Conservation (phyloP, 495 filamentous ascomycete species). For the Cercophora scortea region DNA sequence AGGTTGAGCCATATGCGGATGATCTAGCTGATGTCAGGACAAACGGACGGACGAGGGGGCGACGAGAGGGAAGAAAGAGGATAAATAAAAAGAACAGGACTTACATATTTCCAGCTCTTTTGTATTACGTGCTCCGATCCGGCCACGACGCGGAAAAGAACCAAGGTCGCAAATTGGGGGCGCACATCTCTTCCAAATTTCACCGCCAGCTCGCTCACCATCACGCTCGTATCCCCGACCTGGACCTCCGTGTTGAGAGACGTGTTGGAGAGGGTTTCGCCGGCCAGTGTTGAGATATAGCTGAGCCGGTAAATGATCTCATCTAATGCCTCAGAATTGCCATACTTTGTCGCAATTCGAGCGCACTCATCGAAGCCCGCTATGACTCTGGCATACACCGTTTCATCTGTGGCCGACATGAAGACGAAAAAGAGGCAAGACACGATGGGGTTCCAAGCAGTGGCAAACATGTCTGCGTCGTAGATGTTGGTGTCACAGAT, state of each 20-base stretch:
- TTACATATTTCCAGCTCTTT: constrained; percentile 77
- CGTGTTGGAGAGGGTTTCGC: constrained; percentile 68
- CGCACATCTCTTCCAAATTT: constrained; percentile 92
- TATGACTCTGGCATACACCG: constrained; percentile 88
- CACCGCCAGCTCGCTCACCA: constrained; percentile 98
- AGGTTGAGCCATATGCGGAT: constrained; percentile 90
- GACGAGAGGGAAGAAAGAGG: not conserved
- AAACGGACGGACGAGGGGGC: not conserved
- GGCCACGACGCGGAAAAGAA: constrained; percentile 82
- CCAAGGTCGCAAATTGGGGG: constrained; percentile 86
- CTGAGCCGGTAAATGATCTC: constrained; percentile 84
- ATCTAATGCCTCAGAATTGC: constrained; percentile 77
- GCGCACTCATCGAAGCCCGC: constrained; percentile 95
- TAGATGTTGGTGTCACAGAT: constrained; percentile 89
- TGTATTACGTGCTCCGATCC: constrained; percentile 71
- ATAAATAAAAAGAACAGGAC: constrained; percentile 16
- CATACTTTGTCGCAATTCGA: constrained; percentile 81
- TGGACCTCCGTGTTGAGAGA: constrained; percentile 93
- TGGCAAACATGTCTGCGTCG: constrained; percentile 95
- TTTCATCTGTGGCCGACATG: constrained; percentile 96
- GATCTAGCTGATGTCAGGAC: constrained; percentile 45
- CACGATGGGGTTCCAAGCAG: constrained; percentile 91
- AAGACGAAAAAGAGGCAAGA: constrained; percentile 97
- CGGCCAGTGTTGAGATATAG: constrained; percentile 80
- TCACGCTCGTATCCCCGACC: constrained; percentile 82